These are phyloP conservation scores for Teunomyces panamensis DNA, from an alignment of 805 yeast species.

Conservation along the genomic window DNA sequence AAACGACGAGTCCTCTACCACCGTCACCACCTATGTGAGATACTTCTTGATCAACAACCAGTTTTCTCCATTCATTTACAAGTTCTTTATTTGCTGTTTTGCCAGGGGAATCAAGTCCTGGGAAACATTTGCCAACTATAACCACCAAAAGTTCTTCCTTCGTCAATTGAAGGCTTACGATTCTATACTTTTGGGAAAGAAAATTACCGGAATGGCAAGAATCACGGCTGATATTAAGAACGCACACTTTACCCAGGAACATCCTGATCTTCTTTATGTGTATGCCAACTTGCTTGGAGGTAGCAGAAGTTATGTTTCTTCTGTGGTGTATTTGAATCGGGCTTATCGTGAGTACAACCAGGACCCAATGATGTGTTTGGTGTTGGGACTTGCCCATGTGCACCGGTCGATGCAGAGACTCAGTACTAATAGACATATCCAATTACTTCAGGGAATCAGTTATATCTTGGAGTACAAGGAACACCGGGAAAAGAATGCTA, in stretches of 20 bases:
- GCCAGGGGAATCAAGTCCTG: constrained; percentile 58
- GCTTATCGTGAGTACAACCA: constrained; percentile 63
- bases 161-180: constrained; percentile 91
- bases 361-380: constrained; percentile 76
- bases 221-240: constrained; percentile 53
- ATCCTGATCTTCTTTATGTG: constrained; percentile 69
- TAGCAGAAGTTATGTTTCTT: constrained; percentile 78
- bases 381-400: constrained; percentile 75
- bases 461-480: constrained; percentile 70
- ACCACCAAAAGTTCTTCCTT: constrained; percentile 85
- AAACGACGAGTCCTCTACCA: constrained; percentile 48
- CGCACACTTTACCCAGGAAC: constrained; percentile 35
- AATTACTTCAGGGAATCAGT: constrained; percentile 81
- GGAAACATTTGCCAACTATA: constrained; percentile 66
- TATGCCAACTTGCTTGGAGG: constrained; percentile 80
- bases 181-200: constrained; percentile 50
- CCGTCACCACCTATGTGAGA: constrained; percentile 58
- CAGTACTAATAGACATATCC: constrained; percentile 81
- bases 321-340: constrained; percentile 72
- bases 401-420: constrained; percentile 92
- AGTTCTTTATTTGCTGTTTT: constrained; percentile 65
- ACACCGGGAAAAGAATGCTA: constrained; percentile 39
- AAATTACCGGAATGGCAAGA: constrained; percentile 77
- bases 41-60: constrained; percentile 64
- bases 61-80: constrained; percentile 67